Base-by-base conservation (phyloP, 2,329 filamentous ascomycete species). In the Ophiostoma triangulosporum region DNA sequence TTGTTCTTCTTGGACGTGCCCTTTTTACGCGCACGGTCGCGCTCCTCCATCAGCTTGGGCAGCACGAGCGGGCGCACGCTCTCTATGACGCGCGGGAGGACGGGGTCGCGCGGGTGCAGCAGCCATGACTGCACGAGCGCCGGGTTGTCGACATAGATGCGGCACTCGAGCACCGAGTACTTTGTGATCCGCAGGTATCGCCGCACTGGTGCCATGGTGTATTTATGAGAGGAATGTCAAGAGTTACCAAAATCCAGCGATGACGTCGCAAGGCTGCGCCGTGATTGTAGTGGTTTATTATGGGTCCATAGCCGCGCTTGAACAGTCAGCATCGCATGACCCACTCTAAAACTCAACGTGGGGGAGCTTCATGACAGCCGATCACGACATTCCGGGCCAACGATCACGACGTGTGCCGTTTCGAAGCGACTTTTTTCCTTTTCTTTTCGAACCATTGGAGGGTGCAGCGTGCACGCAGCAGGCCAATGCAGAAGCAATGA, bases 71-170 rank as follows among this genome's bases (percentile, higher is more conserved):
- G 91, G 9, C 86, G 84, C 52, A 97, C 83, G 56, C 83, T 85
- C 65, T 88, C 80, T 56, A 98, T 89, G 61, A 97, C 83, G 59
- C 84, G 84, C 36, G 84, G 82, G 14, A 98, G 77, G 15, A 91
- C 78, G 3, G 86, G 81, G 61, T 89, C 75, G 59, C 83, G 80
- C 33, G 85, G 76, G 62, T 86, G 84, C 59, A 95, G 77, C 17
- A 98, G 79, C 82, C 94, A 96, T 63, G 84, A 83, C 59, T 88
- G 80, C 24, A 81, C 80, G 57, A 95, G 80, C 12, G 84, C 80
- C 0, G 93, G 93, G 62, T 91, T 90, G 59, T 97, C 91, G 48
- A 96, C 81, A 68, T 97, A 97, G 60, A 98, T 93, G 59, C 90
- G 89, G 59, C 88, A 89, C 75, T 98, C 93, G n/a, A 98, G 77